phyloP scores from a whole-genome alignment of 1,139 yeast species.

The Geotrichum australiense region DNA sequence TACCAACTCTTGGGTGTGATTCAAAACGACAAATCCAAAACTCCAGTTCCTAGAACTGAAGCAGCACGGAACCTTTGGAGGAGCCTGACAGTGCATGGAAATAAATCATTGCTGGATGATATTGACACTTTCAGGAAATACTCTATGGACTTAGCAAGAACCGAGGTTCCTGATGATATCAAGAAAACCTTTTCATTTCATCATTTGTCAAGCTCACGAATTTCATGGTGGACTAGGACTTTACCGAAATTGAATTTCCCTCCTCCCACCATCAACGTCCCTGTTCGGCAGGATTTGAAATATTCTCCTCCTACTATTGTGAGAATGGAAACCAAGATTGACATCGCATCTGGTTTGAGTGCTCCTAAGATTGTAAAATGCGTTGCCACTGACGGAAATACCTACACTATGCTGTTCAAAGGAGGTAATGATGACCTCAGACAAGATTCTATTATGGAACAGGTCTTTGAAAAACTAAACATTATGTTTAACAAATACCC shows the following conservation, averaged over 20 bases:
- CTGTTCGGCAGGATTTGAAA: constrained; percentile 40
- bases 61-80: no score
- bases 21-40: no score
- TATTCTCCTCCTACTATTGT: constrained; percentile 48
- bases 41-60: no score
- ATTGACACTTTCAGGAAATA: constrained; percentile 47
- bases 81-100: no score
- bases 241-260: constrained; percentile 49
- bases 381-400: constrained; percentile 48
- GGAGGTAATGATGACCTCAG: constrained; percentile 87
- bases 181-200: constrained; percentile 10
- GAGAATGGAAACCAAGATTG: constrained; percentile 41
- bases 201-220: background rate
- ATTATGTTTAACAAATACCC: constrained; percentile 52
- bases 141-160: constrained; percentile 44
- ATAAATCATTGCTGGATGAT: constrained; percentile 37
- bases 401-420: constrained; percentile 58
- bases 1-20: no score
- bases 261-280: constrained; percentile 55
- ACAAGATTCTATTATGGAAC: constrained; percentile 97
- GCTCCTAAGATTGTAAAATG: constrained; percentile 71
- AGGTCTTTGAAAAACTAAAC: constrained; percentile 85
- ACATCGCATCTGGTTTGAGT: constrained; percentile 74
- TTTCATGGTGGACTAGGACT: constrained; percentile 46
- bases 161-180: constrained; percentile 8